Evolutionary conservation across 2,329 filamentous ascomycete genomes (phyloP), one percentile per base, ranked within the genome.

Genomic region (Aspergillus aculeatus): DNA sequence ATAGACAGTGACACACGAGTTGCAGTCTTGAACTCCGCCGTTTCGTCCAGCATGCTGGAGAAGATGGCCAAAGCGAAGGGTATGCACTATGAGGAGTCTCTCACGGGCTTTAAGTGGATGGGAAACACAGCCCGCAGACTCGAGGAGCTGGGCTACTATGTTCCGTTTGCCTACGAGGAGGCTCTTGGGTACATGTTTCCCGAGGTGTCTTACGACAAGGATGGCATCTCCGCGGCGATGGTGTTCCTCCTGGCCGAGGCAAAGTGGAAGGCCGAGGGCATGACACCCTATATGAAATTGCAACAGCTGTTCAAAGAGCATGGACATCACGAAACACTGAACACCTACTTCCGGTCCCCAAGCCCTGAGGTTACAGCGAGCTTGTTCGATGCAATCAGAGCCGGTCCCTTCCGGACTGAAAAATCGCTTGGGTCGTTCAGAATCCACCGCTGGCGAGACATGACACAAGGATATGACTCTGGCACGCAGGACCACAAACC

Each of bases 71-170:
- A 75, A 29, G 75, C 79, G 21, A 82, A 83, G 70, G 83, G 82
- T 2, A 83, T 87, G 62, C 75, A 81, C 54, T 86, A 84, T 67
- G 77, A 80, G 59, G 86, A 88, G 66, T 87, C 86, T 0, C 73
- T 89, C 31, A 89, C 86, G 0, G 86, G 86, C 1, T 89, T 89
- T 76, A 89, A 89, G 70, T 89, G 86, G 86, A 81, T 89, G 62
- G 86, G 85, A 2, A 88, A 87, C 62, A 78, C 83, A 50, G 83
- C 84, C 1, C 79, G 81, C 19, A 75, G 81, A n/a, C 77, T 87
- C 2, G 75, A 81, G 57, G 66, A 70, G 2, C 67, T 75, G 57
- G 83, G 82, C 24, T 83, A 82, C 64, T 75, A 80, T 23, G 80
- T 83, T 0, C 75, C 80, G 0, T 88, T 83, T 66, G 85, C 85